Evolutionary conservation across 495 filamentous ascomycete species (phyloP), one percentile per base, ranked within the genome.

Genomic region (Annulohypoxylon stygium): DNA sequence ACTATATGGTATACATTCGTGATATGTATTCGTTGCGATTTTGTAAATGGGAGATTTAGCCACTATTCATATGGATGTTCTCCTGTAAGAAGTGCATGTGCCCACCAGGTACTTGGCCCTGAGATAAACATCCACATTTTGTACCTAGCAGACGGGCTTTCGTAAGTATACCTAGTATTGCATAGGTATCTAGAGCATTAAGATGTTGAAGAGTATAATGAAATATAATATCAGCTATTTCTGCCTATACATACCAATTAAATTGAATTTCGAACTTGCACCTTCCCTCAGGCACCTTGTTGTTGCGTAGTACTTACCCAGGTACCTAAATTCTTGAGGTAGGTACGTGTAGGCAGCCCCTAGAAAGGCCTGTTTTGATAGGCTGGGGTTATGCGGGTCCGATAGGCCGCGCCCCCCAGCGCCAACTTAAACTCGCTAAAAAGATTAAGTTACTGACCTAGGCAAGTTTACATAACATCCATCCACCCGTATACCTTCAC

Each of bases 341-440:
- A 53, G 57, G 50, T 30, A 33, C 39, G 37, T 12, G 41, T 64
- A 47, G 7, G 2, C 8, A 64, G 11, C 45, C 50, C 39, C 45
- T 18, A 60, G 53, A 23, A 62, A 48, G 7, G 25, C 9, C 69
- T 67, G 48, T 57, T n/a, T 65, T 59, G 43, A 43, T 51, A 25
- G 48, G 58, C 53, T 63, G 70, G 70, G 20, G 39, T 59, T 72
- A 63, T 53, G 41, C 48, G 43, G 70, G 59, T 63, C 70, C 70
- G 70, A 72, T 37, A 41, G 25, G 50, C 70, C 70, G 64, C 34
- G 62, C 39, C 51, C 54, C 54, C 48, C 37, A 60, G 57, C 36
- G 25, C 2, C 41, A 60, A 34, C 39, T 33, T n/a, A 10, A 34
- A 66, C 57, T 61, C 58, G 54, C 61, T 64, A 71, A 71, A 71